Conservation (phyloP, 345 rosid genomes). For the Eucalyptus tenuipes region DNA sequence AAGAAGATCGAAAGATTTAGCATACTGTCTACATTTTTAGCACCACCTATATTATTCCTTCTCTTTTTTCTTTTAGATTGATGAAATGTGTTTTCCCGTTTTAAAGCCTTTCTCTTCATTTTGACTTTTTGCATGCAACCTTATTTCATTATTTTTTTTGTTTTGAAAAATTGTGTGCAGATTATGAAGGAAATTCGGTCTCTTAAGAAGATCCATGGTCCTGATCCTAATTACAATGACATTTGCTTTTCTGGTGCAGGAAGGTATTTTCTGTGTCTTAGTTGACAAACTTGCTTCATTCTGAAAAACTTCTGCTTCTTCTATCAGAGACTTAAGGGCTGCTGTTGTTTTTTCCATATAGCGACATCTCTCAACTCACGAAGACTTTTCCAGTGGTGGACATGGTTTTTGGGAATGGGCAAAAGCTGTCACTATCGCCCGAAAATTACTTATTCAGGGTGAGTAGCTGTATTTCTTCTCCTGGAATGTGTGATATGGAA, state of each 20-base stretch:
- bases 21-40: not conserved
- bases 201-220: slow-evolving; percentile 63
- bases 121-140: not conserved
- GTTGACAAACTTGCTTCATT: not conserved
- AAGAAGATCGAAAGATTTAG: not conserved
- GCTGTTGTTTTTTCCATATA: slow-evolving; percentile 8
- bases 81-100: not conserved
- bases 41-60: not conserved
- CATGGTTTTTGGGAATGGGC: slow-evolving; percentile 55
- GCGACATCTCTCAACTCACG: slow-evolving; percentile 44
- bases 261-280: slow-evolving; percentile 32
- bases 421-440: slow-evolving; percentile 63
- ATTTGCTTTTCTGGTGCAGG: slow-evolving; percentile 63
- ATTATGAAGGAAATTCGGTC: slow-evolving; percentile 47
- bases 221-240: slow-evolving; percentile 88
- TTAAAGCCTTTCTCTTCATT: not conserved
- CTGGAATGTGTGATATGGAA: not conserved
- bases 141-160: not conserved
- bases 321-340: not conserved
- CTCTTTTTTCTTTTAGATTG: not conserved
- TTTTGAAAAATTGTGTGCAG: slow-evolving; percentile 12
- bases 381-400: slow-evolving; percentile 62
- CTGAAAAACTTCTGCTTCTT: not conserved
- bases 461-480: slow-evolving; percentile 7
- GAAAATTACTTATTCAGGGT: slow-evolving; percentile 91